Conservation (phyloP, 768 basidiomycete species). For the Sistotremastrum niveocremeum region DNA sequence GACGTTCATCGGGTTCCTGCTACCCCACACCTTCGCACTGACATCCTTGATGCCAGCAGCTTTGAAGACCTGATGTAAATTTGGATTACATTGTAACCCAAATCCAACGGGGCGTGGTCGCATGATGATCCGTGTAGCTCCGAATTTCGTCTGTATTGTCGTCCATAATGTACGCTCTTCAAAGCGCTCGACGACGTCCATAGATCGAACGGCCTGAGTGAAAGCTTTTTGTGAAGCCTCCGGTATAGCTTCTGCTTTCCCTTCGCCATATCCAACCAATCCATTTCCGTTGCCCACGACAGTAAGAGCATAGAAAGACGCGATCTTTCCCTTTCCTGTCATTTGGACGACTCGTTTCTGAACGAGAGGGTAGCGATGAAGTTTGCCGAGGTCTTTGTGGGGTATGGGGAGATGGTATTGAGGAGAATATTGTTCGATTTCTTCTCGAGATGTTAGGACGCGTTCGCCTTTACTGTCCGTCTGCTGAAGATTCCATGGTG, state of each 20-base stretch:
- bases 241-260: conserved; percentile 47
- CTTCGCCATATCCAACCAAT: conserved; percentile 71
- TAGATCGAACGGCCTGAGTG: conserved; percentile 61
- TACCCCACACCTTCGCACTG: conserved; percentile 92
- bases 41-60: conserved; percentile 93
- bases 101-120: conserved; percentile 82
- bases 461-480: too few relatives aligned
- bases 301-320: conserved; percentile 43
- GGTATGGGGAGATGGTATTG: too few relatives aligned
- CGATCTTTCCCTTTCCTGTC: conserved; percentile 88
- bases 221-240: conserved; percentile 47
- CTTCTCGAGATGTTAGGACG: too few relatives aligned
- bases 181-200: conserved; percentile 92
- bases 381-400: conserved; percentile 13
- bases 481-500: too few relatives aligned
- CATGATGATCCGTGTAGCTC: conserved; percentile 66
- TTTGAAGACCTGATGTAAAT: conserved; percentile 77
- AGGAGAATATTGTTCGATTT: too few relatives aligned
- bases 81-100: conserved; percentile 80
- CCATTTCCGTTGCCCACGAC: conserved; percentile 78
- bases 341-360: conserved; percentile 63
- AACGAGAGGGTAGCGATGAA: conserved; percentile 30
- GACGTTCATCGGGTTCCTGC: conserved; percentile 72
- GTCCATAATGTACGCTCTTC: conserved; percentile 94
- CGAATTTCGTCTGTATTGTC: conserved; percentile 73